Conservation (phyloP, 106 monocot species). For the Apostasia shenzhenica region DNA sequence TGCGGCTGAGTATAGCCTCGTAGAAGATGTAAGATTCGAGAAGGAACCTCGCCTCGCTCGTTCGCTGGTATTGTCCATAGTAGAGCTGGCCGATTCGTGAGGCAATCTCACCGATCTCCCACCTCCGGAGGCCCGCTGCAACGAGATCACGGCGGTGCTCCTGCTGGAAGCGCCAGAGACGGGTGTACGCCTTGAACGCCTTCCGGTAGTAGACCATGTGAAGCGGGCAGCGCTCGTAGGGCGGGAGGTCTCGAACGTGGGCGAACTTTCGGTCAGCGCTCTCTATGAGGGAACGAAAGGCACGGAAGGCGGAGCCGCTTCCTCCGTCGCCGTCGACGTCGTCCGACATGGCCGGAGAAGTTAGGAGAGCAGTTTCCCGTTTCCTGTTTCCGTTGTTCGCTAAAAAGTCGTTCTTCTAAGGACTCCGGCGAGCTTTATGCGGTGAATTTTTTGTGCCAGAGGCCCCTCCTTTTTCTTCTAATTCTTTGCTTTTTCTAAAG, state of each 20-base stretch:
- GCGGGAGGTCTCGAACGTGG: conserved; percentile 58
- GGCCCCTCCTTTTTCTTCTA: too few relatives aligned
- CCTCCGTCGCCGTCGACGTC: conserved; percentile 9
- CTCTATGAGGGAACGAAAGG: conserved; percentile 51
- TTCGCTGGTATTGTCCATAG: conserved; percentile 81
- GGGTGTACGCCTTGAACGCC: conserved; percentile 85
- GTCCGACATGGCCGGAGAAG: conserved; percentile 1
- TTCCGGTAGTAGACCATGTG: conserved; percentile 45
- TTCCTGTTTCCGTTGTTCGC: not conserved
- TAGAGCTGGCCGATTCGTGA: conserved; percentile 98
- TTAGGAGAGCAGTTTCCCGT: not conserved
- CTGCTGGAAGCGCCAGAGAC: conserved; percentile 88
- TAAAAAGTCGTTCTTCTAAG: not conserved
- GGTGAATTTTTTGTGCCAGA: too few relatives aligned
- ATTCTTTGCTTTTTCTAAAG: too few relatives aligned
- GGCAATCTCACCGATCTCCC: conserved; percentile 93
- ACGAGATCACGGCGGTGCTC: conserved; percentile 53
- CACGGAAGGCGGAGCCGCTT: conserved; percentile 5
- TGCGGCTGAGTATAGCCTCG: conserved; percentile 75
- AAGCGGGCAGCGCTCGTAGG: conserved; percentile 32
- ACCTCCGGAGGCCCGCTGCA: conserved; percentile 54
- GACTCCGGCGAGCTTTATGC: not conserved
- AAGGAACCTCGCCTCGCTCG: conserved; percentile 79
- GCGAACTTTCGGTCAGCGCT: conserved; percentile 85
- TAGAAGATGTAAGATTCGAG: conserved; percentile 89